Base-by-base conservation (phyloP, 495 filamentous ascomycete species). In the Penicillium canariense region DNA sequence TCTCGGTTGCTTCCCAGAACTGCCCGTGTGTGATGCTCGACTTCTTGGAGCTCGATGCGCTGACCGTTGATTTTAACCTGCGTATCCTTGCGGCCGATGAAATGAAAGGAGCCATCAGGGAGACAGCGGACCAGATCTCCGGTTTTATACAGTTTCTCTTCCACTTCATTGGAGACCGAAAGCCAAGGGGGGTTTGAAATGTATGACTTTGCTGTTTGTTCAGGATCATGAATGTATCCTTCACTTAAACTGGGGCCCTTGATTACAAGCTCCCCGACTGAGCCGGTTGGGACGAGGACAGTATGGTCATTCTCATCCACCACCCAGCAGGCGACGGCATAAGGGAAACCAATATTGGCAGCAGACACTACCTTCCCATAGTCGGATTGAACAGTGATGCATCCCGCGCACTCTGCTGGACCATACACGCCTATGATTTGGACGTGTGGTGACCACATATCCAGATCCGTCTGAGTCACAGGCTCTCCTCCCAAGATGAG, bases 51-150 rank as follows among this genome's bases (percentile, higher is more conserved):
- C 28, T 50, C 48, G 1, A 92, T 72, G 5, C 88, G 74, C 62
- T 92, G 88, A 1, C 88, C 88, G 11, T 87, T 77, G 1, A 91
- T 75, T 65, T 92, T 92, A 26, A 90, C 81, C 23, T 53, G 50
- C 51, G 87, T 86, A 62, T 93, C 89, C 1, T 81, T 82, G 9
- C 89, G 78, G 0, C 89, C 87, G 5, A 86, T 61, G 56, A 90
- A 91, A 30, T 85, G 77, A 50, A 91, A 84, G 22, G 78, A 81
- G 7, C 77, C 81, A 60, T 91, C 83, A 40, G 87, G 73, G 10
- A 88, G 73, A 20, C 89, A 75, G 1, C 87, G 76, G 14, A 91
- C 88, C 9, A 92, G 68, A 59, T 93, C 89, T 4, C 89, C 89
- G 8, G 89, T 92, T 7, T 86, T 80, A 59, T 93, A 93, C 2